Evolutionary conservation across 208 protist species (phyloP).

Genomic region (Leishmania tarentolae): DNA sequence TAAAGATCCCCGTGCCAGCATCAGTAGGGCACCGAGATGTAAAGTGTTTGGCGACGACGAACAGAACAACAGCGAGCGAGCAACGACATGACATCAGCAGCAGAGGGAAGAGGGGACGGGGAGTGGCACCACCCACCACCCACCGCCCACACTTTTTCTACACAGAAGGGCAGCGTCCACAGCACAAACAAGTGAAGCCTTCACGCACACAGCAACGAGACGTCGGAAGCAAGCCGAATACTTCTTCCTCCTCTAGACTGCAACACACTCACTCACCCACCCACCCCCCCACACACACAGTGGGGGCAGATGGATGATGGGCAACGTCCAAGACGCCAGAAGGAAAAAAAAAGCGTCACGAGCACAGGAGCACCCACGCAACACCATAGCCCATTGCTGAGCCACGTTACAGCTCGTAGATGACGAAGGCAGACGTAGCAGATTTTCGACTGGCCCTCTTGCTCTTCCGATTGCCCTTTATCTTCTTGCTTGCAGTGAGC

Average conservation of each 20-base stretch:
- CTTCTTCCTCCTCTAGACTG: too few species aligned
- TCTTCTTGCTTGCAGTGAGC: not conserved
- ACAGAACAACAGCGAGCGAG: not conserved
- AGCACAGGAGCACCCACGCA: not conserved
- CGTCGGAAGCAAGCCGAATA: too few species aligned
- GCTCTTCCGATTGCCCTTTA: conserved; percentile 3
- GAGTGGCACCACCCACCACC: too few species aligned
- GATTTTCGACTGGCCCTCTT: not conserved
- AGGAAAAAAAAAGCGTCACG: not conserved
- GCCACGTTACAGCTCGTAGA: not conserved
- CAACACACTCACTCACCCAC: not conserved
- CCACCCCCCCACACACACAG: too few species aligned
- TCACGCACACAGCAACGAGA: too few species aligned
- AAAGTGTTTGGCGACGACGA: not conserved
- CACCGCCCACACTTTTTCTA: too few species aligned
- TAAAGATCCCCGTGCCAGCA: not conserved
- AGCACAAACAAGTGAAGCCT: too few species aligned
- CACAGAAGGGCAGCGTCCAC: too few species aligned
- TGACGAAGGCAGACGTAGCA: not conserved
- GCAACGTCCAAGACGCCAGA: not conserved
- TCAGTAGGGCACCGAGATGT: not conserved
- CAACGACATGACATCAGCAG: not conserved
- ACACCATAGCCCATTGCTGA: not conserved
- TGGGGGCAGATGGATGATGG: not conserved
- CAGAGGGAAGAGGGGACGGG: not conserved